Evolutionary conservation across 2,329 filamentous ascomycete species (phyloP).

Genomic region (Bipolaris sorokiniana): DNA sequence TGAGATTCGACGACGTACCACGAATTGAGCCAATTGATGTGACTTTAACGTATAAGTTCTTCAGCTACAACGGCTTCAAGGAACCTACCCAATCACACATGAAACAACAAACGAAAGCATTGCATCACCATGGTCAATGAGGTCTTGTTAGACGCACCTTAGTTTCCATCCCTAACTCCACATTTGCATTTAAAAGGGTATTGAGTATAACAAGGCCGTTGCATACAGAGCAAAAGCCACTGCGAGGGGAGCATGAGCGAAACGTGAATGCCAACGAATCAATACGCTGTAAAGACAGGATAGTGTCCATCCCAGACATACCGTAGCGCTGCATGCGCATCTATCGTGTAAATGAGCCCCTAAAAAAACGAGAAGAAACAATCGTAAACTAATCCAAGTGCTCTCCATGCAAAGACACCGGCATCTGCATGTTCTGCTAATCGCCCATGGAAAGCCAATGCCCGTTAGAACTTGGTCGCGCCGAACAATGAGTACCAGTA

Average conservation of each 20-base stretch:
- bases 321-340: slow-evolving; percentile 33
- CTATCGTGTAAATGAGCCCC: slow-evolving; percentile 29
- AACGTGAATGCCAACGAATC: slow-evolving; percentile 18
- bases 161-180: slow-evolving; percentile 11
- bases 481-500: slow-evolving; percentile 33
- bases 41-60: too few species aligned
- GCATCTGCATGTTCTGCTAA: slow-evolving; percentile 25
- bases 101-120: neutral
- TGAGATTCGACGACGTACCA: neutral
- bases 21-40: too few species aligned
- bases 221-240: slow-evolving; percentile 22
- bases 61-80: neutral
- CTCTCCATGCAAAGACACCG: slow-evolving; percentile 33
- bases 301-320: slow-evolving; percentile 33
- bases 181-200: slow-evolving; percentile 17
- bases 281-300: slow-evolving; percentile 41
- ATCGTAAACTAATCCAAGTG: slow-evolving; percentile 26
- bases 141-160: slow-evolving; percentile 27
- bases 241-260: slow-evolving; percentile 22
- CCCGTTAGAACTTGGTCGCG: slow-evolving; percentile 35
- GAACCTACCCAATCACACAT: neutral
- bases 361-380: slow-evolving; percentile 15
- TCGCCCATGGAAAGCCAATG: slow-evolving; percentile 34
- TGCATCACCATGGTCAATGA: neutral
- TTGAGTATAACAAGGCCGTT: slow-evolving; percentile 8